Base-by-base conservation (phyloP, 331 rosid species). In the Cydonia oblonga region DNA sequence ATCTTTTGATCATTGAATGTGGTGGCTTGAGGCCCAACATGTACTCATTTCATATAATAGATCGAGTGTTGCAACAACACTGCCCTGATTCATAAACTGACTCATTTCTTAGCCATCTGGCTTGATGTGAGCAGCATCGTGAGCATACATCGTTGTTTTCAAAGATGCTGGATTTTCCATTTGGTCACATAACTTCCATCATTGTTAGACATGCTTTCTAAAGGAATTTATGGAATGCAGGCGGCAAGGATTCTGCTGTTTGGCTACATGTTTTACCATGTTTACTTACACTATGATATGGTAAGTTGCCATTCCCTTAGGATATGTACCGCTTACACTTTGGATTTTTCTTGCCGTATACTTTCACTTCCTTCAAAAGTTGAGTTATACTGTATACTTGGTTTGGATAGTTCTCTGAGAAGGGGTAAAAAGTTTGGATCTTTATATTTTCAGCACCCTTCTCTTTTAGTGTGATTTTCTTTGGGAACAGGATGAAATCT, bases 191-290 rank as follows among this genome's bases (percentile, higher is more conserved):
- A 20, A 23, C 28, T 11, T 16, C 16, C 6, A 22, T 38, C 44
- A 57, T 6, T 57, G 15, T 54, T 73, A 28, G 7, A 51, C 69
- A 67, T 73, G 44, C 63, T 77, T 65, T 70, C 76, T 75, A 68
- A 75, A 52, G 30, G 51, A 62, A 59, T 32, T 59, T 68, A 16
- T 54, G 46, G 35, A 49, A 25, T 76, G 81, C 85, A 84, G 88
- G 81, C 51, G 56, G 88, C 88, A 9, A 79, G 88, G 56, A 78
- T 84, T 62, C 60, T 81, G 79, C 79, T 84, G 66, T 84, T 84
- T 58, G 83, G 75, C 68, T 84, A 81, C 75, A 78, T 82, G 78
- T 84, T 84, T 78, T 75, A 78, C 73, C 88, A 84, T 46, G 85
- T 84, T 40, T 84, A 81, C 76, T 69, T 78, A 59, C 88, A 84